Conservation (phyloP, 2,329 filamentous ascomycete species). For the Aspergillus novoparasiticus region DNA sequence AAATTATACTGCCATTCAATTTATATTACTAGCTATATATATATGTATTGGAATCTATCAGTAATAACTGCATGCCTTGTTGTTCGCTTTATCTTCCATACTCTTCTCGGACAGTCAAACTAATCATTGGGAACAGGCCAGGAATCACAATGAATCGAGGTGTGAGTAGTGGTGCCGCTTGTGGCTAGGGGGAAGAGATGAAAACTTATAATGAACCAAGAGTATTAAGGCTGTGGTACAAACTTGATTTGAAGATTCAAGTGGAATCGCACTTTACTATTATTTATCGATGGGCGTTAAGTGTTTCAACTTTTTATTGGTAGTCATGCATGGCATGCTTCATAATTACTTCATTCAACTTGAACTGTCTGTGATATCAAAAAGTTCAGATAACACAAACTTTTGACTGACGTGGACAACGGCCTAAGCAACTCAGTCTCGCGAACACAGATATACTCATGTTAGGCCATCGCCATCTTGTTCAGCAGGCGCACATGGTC, state of each 20-base stretch:
- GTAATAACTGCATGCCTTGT: too few species aligned
- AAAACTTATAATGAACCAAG: neutral
- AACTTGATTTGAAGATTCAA: rapidly evolving
- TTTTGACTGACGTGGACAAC: neutral
- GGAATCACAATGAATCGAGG: neutral
- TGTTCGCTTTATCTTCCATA: too few species aligned
- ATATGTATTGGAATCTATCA: too few species aligned
- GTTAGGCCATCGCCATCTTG: neutral
- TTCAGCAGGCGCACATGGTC: neutral
- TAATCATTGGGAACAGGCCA: too few species aligned
- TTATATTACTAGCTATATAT: too few species aligned
- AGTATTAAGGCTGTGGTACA: neutral
- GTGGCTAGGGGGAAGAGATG: too few species aligned
- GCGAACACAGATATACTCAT: neutral
- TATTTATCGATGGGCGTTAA: neutral
- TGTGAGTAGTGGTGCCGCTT: too few species aligned
- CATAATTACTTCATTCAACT: conserved; percentile 10
- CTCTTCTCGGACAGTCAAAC: too few species aligned
- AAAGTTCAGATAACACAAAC: conserved; percentile 7
- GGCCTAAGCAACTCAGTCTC: neutral
- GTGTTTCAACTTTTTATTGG: neutral
- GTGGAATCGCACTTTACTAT: neutral
- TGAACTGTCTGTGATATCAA: conserved; percentile 1
- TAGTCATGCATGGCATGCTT: neutral
- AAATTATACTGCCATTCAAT: too few species aligned